phyloP scores from a whole-genome alignment of 352 stramenopile species.

The Pythium dissimile region DNA sequence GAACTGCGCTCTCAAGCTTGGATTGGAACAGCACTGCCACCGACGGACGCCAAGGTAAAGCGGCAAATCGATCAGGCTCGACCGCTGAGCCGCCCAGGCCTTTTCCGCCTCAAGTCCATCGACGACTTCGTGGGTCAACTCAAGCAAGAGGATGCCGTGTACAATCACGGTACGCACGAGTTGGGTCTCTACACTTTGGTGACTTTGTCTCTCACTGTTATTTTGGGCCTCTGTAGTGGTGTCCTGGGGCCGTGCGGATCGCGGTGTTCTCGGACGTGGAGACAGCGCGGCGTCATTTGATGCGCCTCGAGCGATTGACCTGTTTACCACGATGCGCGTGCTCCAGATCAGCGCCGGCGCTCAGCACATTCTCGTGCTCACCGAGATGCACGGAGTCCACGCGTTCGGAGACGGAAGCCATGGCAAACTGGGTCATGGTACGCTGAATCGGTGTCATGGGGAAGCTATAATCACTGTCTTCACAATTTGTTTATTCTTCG shows the following conservation, averaged over 20 bases:
- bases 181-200: background rate
- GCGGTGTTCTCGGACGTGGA: constrained; percentile 56
- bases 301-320: constrained; percentile 44
- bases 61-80: constrained; percentile 11
- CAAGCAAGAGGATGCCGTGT: constrained; percentile 15
- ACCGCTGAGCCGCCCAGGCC: background rate
- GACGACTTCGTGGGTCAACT: constrained; percentile 16
- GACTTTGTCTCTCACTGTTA: background rate
- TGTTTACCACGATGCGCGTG: constrained; percentile 59
- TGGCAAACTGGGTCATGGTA: constrained; percentile 64
- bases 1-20: background rate
- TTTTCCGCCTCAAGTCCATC: constrained; percentile 19
- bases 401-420: constrained; percentile 60
- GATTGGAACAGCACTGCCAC: constrained; percentile 25
- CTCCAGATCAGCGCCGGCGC: constrained; percentile 48
- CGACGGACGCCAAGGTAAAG: constrained; percentile 11
- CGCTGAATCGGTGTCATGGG: background rate
- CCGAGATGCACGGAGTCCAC: constrained; percentile 62
- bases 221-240: constrained; percentile 38
- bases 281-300: constrained; percentile 32
- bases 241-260: constrained; percentile 66
- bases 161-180: constrained; percentile 19
- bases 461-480: background rate
- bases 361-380: constrained; percentile 67
- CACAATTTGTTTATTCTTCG: background rate